Conservation (phyloP, 495 filamentous ascomycete species). For the Neurospora intermedia region DNA sequence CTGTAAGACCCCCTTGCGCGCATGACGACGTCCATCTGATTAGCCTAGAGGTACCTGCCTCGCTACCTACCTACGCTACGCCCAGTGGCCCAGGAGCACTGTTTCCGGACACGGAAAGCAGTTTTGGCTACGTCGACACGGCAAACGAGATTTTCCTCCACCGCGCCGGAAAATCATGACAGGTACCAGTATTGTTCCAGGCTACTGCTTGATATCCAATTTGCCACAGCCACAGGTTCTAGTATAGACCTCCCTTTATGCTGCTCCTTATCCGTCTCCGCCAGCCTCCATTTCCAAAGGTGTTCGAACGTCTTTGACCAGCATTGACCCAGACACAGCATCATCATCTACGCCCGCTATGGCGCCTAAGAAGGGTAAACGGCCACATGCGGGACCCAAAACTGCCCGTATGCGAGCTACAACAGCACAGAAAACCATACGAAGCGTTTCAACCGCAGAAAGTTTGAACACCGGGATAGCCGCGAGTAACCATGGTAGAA, state of each 20-base stretch:
- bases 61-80: not conserved
- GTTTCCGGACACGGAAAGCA: not conserved
- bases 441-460: constrained; percentile 1
- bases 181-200: not conserved
- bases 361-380: constrained; percentile 12
- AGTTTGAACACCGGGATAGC: not conserved
- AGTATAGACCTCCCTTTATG: not conserved
- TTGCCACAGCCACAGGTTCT: not conserved
- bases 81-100: not conserved
- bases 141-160: not conserved
- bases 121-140: not conserved
- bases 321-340: not conserved
- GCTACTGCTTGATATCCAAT: not conserved
- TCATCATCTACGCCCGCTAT: constrained; percentile 4
- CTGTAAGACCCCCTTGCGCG: not conserved
- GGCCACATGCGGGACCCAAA: constrained; percentile 6
- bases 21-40: not conserved
- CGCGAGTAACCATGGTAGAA: constrained; percentile 8
- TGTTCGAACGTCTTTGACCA: not conserved
- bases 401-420: constrained; percentile 1
- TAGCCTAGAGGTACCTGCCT: not conserved
- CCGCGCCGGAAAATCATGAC: not conserved
- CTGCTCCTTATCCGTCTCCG: not conserved
- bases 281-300: not conserved
- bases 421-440: not conserved